Conservation (phyloP, 306 rosid species). For the Pyrus pyrifolia region DNA sequence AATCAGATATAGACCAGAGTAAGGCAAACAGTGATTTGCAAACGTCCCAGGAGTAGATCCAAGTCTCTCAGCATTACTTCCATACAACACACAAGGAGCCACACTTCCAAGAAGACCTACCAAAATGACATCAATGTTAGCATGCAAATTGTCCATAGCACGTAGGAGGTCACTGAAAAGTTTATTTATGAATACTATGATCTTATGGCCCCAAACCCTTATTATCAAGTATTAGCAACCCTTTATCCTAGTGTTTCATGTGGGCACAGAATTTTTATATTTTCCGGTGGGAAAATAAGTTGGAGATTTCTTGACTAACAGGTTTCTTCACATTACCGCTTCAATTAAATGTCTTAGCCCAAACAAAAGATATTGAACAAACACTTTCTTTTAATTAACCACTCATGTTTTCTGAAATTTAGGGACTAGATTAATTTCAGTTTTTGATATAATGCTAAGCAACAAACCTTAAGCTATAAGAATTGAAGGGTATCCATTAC, state of each 20-base stretch:
- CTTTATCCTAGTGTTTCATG: background rate
- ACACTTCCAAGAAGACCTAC: conserved; percentile 89
- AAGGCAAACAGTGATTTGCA: conserved; percentile 67
- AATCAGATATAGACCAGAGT: conserved; percentile 61
- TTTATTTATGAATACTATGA: background rate
- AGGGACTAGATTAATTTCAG: background rate
- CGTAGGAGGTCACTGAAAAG: background rate
- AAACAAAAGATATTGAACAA: background rate
- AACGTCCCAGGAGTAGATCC: conserved; percentile 62
- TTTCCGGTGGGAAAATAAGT: background rate
- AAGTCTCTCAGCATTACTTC: conserved; percentile 88
- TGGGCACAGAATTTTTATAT: background rate
- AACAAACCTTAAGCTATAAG: background rate
- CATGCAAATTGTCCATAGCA: background rate
- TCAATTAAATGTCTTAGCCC: background rate
- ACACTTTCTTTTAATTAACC: background rate
- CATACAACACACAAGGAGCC: conserved; percentile 94
- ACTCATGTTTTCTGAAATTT: background rate
- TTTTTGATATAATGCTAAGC: background rate
- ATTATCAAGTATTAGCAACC: background rate
- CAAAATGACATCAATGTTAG: conserved; percentile 1
- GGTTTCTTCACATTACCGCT: background rate
- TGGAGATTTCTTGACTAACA: background rate
- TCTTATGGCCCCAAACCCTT: background rate
- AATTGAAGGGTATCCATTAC: background rate